Percentiles rank a stretch among this genome's conserved stretches.
Conservation (phyloP, 805 yeast species). For the Candida taoyuanica region DNA sequence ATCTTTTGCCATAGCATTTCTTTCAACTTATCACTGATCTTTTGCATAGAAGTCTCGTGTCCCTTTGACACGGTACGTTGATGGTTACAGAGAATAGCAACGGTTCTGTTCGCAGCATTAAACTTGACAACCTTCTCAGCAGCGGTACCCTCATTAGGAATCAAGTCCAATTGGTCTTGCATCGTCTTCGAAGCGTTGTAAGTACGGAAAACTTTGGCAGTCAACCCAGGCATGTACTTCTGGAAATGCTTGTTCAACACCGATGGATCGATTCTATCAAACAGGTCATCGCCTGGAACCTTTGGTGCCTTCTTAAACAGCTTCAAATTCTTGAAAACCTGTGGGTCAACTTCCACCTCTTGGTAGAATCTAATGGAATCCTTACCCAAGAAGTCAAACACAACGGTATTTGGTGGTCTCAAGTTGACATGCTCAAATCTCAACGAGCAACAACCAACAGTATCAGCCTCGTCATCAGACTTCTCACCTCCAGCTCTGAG, state of each 20-base stretch:
- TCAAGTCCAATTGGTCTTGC: constrained; percentile 89
- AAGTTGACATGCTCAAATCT: constrained; percentile 85
- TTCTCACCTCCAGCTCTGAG: constrained; percentile 98
- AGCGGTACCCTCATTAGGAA: constrained; percentile 81
- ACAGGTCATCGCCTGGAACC: constrained; percentile 85
- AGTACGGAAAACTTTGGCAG: constrained; percentile 97
- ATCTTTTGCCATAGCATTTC: constrained; percentile 85
- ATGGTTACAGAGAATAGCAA: constrained; percentile 94
- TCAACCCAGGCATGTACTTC: constrained; percentile 84
- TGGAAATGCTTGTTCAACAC: constrained; percentile 82
- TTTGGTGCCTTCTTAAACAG: constrained; percentile 89
- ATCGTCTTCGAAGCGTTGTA: constrained; percentile 94
- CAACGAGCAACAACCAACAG: constrained; percentile 95
- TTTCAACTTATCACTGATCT: constrained; percentile 68
- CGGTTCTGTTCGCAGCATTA: constrained; percentile 94
- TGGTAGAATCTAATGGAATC: constrained; percentile 90
- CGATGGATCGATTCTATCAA: constrained; percentile 84
- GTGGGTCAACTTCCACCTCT: constrained; percentile 88
- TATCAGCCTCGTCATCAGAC: constrained; percentile 95
- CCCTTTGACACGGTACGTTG: constrained; percentile 87
- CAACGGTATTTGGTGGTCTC: constrained; percentile 78
- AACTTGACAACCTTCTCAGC: constrained; percentile 82
- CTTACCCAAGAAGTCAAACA: constrained; percentile 92
- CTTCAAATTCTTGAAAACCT: constrained; percentile 82
- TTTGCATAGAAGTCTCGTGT: constrained; percentile 77